Evolutionary conservation across 352 stramenopile genomes (phyloP).

Genomic region (Peronospora farinosa): DNA sequence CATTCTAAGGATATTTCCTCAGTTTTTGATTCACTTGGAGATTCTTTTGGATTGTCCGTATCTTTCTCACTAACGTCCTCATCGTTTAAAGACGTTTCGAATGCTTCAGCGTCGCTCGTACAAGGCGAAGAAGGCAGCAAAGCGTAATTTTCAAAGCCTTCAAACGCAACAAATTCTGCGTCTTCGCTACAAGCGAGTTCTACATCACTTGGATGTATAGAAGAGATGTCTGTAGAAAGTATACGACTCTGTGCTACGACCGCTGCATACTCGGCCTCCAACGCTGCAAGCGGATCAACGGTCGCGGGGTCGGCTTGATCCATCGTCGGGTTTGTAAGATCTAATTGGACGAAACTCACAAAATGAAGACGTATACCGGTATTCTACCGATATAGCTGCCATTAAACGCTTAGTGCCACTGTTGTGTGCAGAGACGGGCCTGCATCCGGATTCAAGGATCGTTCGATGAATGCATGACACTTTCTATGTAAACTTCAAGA

Average conservation of each 20-base stretch:
- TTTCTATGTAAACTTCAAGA: neutral
- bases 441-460: too few relatives aligned
- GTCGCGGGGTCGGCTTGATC: slow-evolving; percentile 15
- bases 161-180: slow-evolving; percentile 23
- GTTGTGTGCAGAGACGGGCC: too few relatives aligned
- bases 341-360: neutral
- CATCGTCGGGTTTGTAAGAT: slow-evolving; percentile 12
- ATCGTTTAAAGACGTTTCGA: slow-evolving; percentile 4
- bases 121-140: slow-evolving; percentile 31
- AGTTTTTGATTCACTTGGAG: neutral
- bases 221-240: neutral
- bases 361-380: neutral
- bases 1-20: slow-evolving; percentile 3
- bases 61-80: slow-evolving; percentile 13
- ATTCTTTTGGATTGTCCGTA: slow-evolving; percentile 1
- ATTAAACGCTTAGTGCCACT: too few relatives aligned
- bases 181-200: slow-evolving; percentile 13
- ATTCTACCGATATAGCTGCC: neutral
- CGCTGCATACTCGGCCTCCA: slow-evolving; percentile 60
- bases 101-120: slow-evolving; percentile 19
- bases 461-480: neutral
- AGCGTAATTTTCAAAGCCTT: slow-evolving; percentile 25
- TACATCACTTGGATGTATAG: neutral
- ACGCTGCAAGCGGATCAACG: slow-evolving; percentile 43
- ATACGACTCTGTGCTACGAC: slow-evolving; percentile 39